Conservation (phyloP, 1,139 yeast species). For the Hansenula lynferdii region DNA sequence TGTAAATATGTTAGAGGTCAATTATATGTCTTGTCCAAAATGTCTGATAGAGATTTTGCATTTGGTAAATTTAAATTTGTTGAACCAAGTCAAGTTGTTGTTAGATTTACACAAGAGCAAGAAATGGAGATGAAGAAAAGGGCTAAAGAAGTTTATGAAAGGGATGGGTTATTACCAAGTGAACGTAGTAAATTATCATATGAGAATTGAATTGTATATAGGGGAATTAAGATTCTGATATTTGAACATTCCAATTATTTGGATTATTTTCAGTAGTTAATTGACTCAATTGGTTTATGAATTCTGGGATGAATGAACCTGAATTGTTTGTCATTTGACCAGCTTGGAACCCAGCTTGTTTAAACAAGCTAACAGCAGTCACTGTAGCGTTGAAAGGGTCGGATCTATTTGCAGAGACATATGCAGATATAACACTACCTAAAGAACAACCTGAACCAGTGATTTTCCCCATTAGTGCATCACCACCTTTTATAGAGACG, state of each 20-base stretch:
- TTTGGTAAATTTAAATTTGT: conserved; percentile 84
- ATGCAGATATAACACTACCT: conserved; percentile 69
- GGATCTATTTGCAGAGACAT: conserved; percentile 41
- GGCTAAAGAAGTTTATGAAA: conserved; percentile 39
- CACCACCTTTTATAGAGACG: conserved; percentile 45
- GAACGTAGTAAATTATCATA: conserved; percentile 58
- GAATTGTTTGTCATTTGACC: conserved; percentile 10
- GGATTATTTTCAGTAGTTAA: conserved; percentile 20
- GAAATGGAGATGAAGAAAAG: conserved; percentile 38
- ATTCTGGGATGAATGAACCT: conserved; percentile 12
- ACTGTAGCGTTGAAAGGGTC: conserved; percentile 44
- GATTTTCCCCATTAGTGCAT: conserved; percentile 61
- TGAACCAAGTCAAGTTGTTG: conserved; percentile 78
- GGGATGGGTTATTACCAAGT: conserved; percentile 52
- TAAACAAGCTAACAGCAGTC: conserved; percentile 59
- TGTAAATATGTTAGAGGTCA: conserved; percentile 88
- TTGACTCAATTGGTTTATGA: conserved; percentile 11
- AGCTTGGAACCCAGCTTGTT: conserved; percentile 60
- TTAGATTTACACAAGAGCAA: conserved; percentile 61
- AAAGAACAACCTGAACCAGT: conserved; percentile 90
- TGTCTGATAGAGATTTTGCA: conserved; percentile 90
- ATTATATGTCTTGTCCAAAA: conserved; percentile 75
- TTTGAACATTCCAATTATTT: conserved; percentile 23
- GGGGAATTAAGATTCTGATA: no score
- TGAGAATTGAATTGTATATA: no score